Base-by-base conservation (phyloP, 805 yeast genomes). In the Kuraishia cidri region DNA sequence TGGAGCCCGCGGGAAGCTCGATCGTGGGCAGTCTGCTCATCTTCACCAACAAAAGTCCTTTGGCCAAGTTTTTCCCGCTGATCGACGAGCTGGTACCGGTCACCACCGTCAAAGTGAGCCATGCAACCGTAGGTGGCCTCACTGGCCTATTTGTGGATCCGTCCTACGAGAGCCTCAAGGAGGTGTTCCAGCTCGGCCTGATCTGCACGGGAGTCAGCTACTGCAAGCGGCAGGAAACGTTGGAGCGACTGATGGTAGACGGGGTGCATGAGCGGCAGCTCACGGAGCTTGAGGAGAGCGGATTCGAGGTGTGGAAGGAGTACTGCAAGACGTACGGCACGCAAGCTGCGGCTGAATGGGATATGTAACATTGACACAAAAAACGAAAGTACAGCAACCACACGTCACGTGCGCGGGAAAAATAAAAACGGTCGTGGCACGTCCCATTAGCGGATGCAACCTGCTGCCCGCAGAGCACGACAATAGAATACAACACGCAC, bases 121-220 rank as follows among this genome's bases (percentile, higher is more conserved):
- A 10, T n/a, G 31, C 17, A 37, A 5, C 40, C 43, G 52, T 68
- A n/a, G 76, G 76, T 6, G 75, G 74, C 1, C 53, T 75, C 8
- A 54, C 72, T 10, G 75, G 74, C 4, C 61, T 75, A 2, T 60
- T 73, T 20, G 66, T 72, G 17, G 78, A 72, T 39, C 71, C 72
- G 13, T 58, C 60, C 27, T 71, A 71, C 45, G 63, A 67, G 18
- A 70, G 68, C 38, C 59, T 74, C 42, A 62, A 68, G 6, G 72
- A 69, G 33, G 71, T 73, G 3, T 68, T 74, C 51, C 68, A 63
- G 37, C 59, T 66, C 40, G 81, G 81, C 1, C 60, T 74, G 37
- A 67, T 75, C 7, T 73, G 79, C 39, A 66, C 78, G 32, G 75
- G 67, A 5, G 64, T 71, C 11, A 62, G 74, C 5, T 68, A 60